phyloP scores from a whole-genome alignment of 2,329 filamentous ascomycete genomes.

The Ophiosphaerella narmari region DNA sequence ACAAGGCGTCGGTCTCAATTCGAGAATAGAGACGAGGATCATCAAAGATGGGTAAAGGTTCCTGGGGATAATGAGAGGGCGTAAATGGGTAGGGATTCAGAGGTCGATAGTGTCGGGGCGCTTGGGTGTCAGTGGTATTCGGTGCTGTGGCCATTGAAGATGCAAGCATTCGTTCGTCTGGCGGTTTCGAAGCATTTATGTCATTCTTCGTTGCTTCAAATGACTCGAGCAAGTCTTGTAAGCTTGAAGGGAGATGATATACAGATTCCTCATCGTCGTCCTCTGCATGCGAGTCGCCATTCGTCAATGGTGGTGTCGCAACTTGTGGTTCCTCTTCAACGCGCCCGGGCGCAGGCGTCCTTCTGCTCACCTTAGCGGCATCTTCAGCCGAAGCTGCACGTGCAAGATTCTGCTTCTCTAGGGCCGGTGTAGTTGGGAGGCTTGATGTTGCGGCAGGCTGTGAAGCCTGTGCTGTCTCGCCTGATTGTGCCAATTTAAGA shows the following conservation, averaged over 20 bases:
- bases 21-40: constrained; percentile 84
- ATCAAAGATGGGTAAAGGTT: constrained; percentile 89
- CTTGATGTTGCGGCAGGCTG: constrained; percentile 53
- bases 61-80: constrained; percentile 85
- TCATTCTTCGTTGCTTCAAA: constrained; percentile 83
- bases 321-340: constrained; percentile 41
- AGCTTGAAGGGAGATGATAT: constrained; percentile 85
- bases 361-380: constrained; percentile 28
- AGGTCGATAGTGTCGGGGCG: constrained; percentile 82
- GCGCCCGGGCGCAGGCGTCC: constrained; percentile 35
- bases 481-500: constrained; percentile 46
- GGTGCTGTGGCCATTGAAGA: constrained; percentile 75
- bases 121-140: constrained; percentile 77
- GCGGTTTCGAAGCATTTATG: constrained; percentile 63
- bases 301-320: constrained; percentile 51
- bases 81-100: constrained; percentile 76
- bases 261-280: constrained; percentile 76
- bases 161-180: constrained; percentile 73
- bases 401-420: constrained; percentile 49
- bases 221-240: constrained; percentile 89
- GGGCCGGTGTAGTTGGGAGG: constrained; percentile 53
- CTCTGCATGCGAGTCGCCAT: constrained; percentile 59
- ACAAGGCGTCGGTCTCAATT: constrained; percentile 94
- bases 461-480: constrained; percentile 42
- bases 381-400: constrained; percentile 39